phyloP scores from a whole-genome alignment of 768 basidiomycete genomes.

The Lepiota brunneoincarnata region DNA sequence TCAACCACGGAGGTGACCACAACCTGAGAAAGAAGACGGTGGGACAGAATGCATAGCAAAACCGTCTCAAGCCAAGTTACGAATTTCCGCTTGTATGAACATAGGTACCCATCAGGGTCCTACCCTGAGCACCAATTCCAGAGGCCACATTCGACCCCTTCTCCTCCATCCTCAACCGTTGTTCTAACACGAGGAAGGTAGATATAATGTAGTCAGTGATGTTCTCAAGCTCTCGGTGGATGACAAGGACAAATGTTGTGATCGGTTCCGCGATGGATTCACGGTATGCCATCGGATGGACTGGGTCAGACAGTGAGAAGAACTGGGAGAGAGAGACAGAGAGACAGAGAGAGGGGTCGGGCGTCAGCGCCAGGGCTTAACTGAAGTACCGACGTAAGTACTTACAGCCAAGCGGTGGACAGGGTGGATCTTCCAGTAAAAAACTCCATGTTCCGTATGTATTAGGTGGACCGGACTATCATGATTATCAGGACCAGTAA shows the following conservation, averaged over 20 bases:
- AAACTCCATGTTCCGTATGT: constrained; percentile 14
- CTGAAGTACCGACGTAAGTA: not conserved
- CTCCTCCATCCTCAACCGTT: constrained; percentile 15
- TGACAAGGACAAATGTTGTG: constrained; percentile 10
- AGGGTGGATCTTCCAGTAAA: constrained; percentile 14
- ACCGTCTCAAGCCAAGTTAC: too few species aligned
- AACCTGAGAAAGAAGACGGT: too few species aligned
- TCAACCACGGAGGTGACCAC: too few species aligned
- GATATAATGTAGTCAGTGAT: constrained; percentile 19
- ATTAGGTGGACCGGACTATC: constrained; percentile 2
- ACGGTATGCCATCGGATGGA: constrained; percentile 16
- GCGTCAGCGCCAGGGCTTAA: not conserved
- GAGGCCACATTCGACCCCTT: constrained; percentile 6
- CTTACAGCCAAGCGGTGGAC: constrained; percentile 17
- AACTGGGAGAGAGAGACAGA: too few species aligned
- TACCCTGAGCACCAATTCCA: not conserved
- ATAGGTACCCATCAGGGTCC: not conserved
- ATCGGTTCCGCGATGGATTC: constrained; percentile 3
- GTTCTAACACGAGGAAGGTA: constrained; percentile 20
- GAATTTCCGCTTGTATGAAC: not conserved
- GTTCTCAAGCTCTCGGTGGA: constrained; percentile 12
- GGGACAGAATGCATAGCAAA: too few species aligned
- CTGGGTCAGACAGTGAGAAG: constrained; percentile 12
- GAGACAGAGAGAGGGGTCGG: not conserved
- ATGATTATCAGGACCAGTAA: not conserved